Evolutionary conservation across 208 protist genomes (phyloP).

Genomic region (Leishmania mexicana): DNA sequence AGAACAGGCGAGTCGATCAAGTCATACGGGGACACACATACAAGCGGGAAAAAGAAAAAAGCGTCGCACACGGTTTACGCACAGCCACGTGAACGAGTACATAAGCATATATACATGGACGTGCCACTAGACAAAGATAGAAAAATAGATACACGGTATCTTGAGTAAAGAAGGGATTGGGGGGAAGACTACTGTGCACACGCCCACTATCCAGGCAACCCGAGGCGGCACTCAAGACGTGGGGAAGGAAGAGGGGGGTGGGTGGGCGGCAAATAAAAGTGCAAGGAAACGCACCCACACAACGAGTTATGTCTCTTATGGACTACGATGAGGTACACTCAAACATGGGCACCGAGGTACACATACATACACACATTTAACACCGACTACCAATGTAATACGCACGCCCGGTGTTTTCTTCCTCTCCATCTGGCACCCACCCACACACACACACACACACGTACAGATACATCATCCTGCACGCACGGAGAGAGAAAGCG

Average conservation of each 20-base stretch:
- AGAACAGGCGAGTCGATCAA: not conserved
- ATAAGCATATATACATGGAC: not conserved
- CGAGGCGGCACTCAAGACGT: not conserved
- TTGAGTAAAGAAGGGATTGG: not conserved
- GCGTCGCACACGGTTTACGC: not conserved
- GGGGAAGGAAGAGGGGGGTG: not conserved
- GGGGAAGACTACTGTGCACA: not conserved
- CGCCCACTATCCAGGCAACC: not conserved
- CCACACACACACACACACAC: not conserved
- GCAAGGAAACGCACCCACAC: not conserved
- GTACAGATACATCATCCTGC: not conserved
- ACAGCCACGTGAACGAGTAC: not conserved
- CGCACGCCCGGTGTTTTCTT: not conserved
- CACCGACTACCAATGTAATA: not conserved
- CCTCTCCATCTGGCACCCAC: not conserved
- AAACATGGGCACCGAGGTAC: not conserved
- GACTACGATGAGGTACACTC: not conserved
- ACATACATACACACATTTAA: not conserved
- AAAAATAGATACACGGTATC: not conserved
- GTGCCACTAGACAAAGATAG: not conserved
- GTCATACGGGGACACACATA: not conserved
- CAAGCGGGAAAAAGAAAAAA: not conserved
- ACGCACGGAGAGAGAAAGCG: not conserved
- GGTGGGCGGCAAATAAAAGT: not conserved
- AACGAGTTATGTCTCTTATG: not conserved